Percentiles rank a stretch among this genome's conserved stretches.
These are phyloP conservation scores for Citrus glauca DNA, from an alignment of 345 rosid species.

Conservation along the genomic window DNA sequence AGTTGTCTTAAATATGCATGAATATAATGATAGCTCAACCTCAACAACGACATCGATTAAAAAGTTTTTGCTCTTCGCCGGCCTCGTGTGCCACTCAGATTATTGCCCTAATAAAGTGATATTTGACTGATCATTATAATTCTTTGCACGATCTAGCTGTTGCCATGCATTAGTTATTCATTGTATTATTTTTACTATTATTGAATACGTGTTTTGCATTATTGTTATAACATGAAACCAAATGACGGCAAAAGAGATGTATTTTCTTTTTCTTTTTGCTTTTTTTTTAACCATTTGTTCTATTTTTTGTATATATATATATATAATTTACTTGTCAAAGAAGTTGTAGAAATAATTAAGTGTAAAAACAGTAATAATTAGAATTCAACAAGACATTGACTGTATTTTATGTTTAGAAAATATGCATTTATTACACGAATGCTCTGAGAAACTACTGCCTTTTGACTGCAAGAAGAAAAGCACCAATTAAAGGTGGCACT, in stretches of 20 bases:
- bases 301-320: background rate
- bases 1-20: conserved; percentile 13
- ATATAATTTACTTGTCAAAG: background rate
- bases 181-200: background rate
- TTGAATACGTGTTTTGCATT: conserved; percentile 19
- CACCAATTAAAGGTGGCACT: background rate
- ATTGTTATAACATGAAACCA: conserved; percentile 11
- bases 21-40: conserved; percentile 19
- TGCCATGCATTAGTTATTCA: conserved; percentile 9
- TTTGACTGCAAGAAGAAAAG: background rate
- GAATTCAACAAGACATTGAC: conserved; percentile 11
- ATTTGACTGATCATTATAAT: conserved; percentile 33
- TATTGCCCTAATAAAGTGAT: conserved; percentile 23
- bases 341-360: background rate
- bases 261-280: too few species aligned
- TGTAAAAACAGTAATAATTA: background rate
- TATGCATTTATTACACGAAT: conserved; percentile 14
- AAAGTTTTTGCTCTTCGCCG: conserved; percentile 17
- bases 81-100: conserved; percentile 41
- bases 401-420: background rate
- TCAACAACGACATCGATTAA: background rate
- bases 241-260: background rate
- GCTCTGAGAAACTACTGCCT: background rate
- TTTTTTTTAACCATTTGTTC: background rate
- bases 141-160: conserved; percentile 15